These are phyloP conservation scores for Casaregolazyma lundiana DNA, from an alignment of 1,139 yeast species.

Conservation along the genomic window DNA sequence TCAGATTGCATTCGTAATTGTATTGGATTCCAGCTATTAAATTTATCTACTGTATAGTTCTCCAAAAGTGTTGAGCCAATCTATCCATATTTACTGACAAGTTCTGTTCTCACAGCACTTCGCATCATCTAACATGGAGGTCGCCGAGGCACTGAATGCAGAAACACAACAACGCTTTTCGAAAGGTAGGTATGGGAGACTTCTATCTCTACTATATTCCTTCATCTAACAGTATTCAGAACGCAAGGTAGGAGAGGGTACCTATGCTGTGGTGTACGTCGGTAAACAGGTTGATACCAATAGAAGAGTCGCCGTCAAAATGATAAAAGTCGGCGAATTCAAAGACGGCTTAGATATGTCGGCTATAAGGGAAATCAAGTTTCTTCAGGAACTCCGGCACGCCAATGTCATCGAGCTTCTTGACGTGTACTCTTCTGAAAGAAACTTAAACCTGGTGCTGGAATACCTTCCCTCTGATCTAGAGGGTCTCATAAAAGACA, in stretches of 20 bases:
- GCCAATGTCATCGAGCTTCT: conserved; percentile 78
- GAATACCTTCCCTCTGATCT: conserved; percentile 91
- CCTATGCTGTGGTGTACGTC: conserved; percentile 93
- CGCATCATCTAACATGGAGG: conserved; percentile 10
- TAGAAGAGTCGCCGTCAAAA: conserved; percentile 82
- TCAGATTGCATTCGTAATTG: no score
- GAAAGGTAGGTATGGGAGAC: conserved; percentile 23
- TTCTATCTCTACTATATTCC: background rate
- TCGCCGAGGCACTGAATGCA: conserved; percentile 20
- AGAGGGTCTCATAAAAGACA: conserved; percentile 84
- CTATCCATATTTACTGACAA: no score
- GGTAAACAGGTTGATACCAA: conserved; percentile 51
- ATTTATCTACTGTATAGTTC: no score
- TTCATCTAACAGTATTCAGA: conserved; percentile 35
- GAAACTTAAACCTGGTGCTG: conserved; percentile 76
- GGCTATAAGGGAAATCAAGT: conserved; percentile 92
- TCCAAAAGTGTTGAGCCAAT: no score
- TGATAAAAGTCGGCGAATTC: conserved; percentile 89
- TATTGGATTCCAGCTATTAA: no score
- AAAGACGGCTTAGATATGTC: conserved; percentile 98
- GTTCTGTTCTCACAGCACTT: background rate
- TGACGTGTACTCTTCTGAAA: conserved; percentile 72
- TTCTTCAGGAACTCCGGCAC: conserved; percentile 80
- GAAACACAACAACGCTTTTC: conserved; percentile 27
- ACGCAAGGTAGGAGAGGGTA: conserved; percentile 95